phyloP scores from a whole-genome alignment of 1,284 basidiomycete genomes.

The Leccinum griseonigrum region DNA sequence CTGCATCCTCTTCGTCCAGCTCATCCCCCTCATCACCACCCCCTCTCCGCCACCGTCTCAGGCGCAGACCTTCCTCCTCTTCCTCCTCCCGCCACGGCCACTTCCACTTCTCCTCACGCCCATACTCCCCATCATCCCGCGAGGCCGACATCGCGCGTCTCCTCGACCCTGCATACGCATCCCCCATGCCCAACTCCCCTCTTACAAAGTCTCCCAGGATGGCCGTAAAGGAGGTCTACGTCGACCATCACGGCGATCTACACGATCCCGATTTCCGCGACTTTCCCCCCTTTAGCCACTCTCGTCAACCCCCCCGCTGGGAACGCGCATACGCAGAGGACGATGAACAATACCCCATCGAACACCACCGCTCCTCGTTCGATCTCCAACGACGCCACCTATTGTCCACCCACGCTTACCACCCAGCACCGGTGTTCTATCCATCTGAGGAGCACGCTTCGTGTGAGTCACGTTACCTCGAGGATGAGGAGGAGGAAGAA shows the following conservation, averaged over 20 bases:
- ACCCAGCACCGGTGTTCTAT: conserved; percentile 22
- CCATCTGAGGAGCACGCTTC: conserved; percentile 34
- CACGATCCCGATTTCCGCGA: conserved; percentile 69
- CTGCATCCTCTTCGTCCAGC: conserved; percentile 19
- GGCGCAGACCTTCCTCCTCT: conserved; percentile 24
- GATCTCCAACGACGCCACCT: conserved; percentile 22
- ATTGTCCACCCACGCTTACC: conserved; percentile 23
- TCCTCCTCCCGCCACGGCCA: conserved; percentile 17
- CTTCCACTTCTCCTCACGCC: conserved; percentile 17
- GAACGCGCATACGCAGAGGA: conserved; percentile 27
- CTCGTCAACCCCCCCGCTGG: conserved; percentile 20
- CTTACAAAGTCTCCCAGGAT: conserved; percentile 27
- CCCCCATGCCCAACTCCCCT: conserved; percentile 33
- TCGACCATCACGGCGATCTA: conserved; percentile 59
- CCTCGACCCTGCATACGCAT: conserved; percentile 61
- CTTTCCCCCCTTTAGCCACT: conserved; percentile 44
- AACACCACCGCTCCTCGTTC: conserved; percentile 16
- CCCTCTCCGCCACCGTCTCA: conserved; percentile 22
- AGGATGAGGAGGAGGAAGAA: conserved; percentile 33
- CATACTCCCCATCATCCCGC: conserved; percentile 32
- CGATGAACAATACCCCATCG: conserved; percentile 10
- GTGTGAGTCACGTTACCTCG: conserved; percentile 30
- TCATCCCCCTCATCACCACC: conserved; percentile 19
- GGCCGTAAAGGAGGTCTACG: conserved; percentile 41
- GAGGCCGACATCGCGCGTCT: conserved; percentile 54